A percentile compares a stretch with the other conserved stretches of the same genome.
Evolutionary conservation across 2,329 filamentous ascomycete species (phyloP).

Genomic region (Ustulina deusta): DNA sequence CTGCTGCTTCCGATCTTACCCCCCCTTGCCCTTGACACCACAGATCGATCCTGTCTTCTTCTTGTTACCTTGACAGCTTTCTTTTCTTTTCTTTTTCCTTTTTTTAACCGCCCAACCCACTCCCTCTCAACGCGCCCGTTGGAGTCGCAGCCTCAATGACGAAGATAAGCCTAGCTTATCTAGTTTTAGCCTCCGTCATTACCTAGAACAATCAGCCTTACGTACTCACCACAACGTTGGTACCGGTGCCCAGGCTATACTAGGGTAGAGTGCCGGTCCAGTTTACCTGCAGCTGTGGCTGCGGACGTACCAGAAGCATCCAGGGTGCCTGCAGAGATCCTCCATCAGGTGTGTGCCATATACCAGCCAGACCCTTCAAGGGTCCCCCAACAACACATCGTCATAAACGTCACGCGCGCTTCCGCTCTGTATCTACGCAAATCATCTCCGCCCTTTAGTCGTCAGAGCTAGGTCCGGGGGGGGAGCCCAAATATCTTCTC

Average conservation of each 20-base stretch:
- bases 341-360: slow-evolving; percentile 32
- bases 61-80: slow-evolving; percentile 15
- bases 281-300: slow-evolving; percentile 36
- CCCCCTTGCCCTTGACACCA: slow-evolving; percentile 30
- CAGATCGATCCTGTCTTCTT: slow-evolving; percentile 27
- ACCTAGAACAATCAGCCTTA: slow-evolving; percentile 56
- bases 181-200: slow-evolving; percentile 65
- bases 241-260: slow-evolving; percentile 32
- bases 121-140: slow-evolving; percentile 16
- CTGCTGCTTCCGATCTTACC: slow-evolving; percentile 26
- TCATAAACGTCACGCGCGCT: slow-evolving; percentile 34
- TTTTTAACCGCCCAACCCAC: slow-evolving; percentile 5
- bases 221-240: slow-evolving; percentile 33
- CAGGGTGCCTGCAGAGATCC: slow-evolving; percentile 37
- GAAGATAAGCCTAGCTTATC: slow-evolving; percentile 69
- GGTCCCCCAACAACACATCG: slow-evolving; percentile 29
- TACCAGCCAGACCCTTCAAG: slow-evolving; percentile 30
- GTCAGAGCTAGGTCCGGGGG: slow-evolving; percentile 7
- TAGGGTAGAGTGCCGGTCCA: slow-evolving; percentile 32
- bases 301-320: slow-evolving; percentile 34
- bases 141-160: slow-evolving; percentile 60
- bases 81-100: slow-evolving; percentile 21
- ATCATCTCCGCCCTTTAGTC: slow-evolving; percentile 17
- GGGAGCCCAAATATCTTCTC: slow-evolving; percentile 9
- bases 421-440: slow-evolving; percentile 26